Base-by-base conservation (phyloP, 2,329 filamentous ascomycete species). In the Aspergillus aculeatus region DNA sequence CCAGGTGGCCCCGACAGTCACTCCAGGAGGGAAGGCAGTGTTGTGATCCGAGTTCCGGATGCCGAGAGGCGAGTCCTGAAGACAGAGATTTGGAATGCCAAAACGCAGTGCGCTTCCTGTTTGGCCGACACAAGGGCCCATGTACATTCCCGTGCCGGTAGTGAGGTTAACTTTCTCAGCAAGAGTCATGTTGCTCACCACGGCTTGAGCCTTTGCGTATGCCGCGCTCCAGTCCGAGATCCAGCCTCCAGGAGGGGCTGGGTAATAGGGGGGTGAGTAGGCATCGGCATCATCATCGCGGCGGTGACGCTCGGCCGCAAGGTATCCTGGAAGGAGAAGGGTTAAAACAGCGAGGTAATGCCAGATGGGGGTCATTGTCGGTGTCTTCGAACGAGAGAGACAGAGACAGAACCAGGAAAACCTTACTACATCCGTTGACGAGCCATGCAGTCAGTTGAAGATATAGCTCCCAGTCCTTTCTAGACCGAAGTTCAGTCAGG, bases 161-260 rank as follows among this genome's bases (percentile, higher is more conserved):
- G 89, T 92, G 54, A 92, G 82, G 69, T 92, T 93, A 3, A 89
- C 87, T 77, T 93, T 94, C 72, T 93, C 90, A 2, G 89, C 89
- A 58, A 94, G 75, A 0, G 89, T 93, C 89, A 94, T 91, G 51
- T 86, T 83, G 56, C 85, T 84, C 16, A 94, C 90, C 14, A 93
- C 74, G 3, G 79, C 74, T 59, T 86, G 82, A 1, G 90, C 90
- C 68, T 89, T 91, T 55, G 77, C 77, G 69, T 92, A 94, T 66
- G 89, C 88, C 19, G 84, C 83, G 23, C 79, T 78, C 90, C 90
- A 94, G 59, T 84, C 83, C 5, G 82, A 76, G 0, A 83, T 77
- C 87, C 90, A 92, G 44, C 90, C 90, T 53, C 89, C 89, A 54
- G 86, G 83, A 0, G 89, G 89, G 9, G 89, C 80, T 21, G 89